Conservation (phyloP, 495 filamentous ascomycete genomes). For the Podospora pseudopauciseta region DNA sequence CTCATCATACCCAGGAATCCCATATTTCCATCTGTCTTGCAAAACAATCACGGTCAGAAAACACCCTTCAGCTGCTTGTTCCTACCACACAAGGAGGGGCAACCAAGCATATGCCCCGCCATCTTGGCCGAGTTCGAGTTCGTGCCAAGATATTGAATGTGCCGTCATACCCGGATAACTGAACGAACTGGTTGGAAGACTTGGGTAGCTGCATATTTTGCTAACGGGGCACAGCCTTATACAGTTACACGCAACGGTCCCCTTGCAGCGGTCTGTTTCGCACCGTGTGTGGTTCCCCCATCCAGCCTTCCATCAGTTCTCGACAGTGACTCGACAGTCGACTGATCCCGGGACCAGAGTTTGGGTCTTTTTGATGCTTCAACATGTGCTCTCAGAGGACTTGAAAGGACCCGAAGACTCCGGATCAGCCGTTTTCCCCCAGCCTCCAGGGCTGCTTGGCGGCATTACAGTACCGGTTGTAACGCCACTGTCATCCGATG, state of each 20-base stretch:
- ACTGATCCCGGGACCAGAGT: neutral
- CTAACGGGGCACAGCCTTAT: neutral
- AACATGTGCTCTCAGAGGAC: neutral
- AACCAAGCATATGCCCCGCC: neutral
- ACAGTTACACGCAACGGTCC: neutral
- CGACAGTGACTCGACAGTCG: slow-evolving; percentile 1
- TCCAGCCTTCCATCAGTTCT: neutral
- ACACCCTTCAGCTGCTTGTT: neutral
- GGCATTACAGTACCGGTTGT: slow-evolving; percentile 11
- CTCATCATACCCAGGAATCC: neutral
- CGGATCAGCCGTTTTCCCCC: slow-evolving; percentile 12
- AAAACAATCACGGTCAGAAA: neutral
- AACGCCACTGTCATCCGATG: slow-evolving; percentile 27
- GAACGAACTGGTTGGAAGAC: neutral
- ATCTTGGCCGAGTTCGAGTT: neutral
- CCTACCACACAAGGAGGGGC: neutral
- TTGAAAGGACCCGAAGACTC: neutral
- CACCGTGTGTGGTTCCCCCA: no score
- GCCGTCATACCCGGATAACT: neutral
- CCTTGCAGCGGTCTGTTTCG: neutral
- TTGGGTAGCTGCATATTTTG: neutral
- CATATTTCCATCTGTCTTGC: neutral
- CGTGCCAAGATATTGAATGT: neutral
- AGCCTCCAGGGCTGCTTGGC: neutral
- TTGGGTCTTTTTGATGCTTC: neutral